Percentiles rank a stretch among this genome's conserved stretches.
phyloP scores from a whole-genome alignment of 805 yeast species.

The Candida anglica region DNA sequence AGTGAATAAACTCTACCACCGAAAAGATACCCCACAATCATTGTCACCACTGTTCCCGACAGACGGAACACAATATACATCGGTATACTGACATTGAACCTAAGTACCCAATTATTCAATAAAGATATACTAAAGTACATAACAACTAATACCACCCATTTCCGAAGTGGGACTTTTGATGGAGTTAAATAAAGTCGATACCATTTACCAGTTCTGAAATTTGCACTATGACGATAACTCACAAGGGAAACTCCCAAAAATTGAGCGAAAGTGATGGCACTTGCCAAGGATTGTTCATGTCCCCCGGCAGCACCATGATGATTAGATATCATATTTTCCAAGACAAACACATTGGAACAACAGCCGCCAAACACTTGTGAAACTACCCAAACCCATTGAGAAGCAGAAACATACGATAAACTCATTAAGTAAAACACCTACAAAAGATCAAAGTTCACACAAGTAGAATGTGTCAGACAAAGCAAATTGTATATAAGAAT shows the following conservation, averaged over 20 bases:
- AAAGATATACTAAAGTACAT: conserved; percentile 49
- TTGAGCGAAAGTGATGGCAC: conserved; percentile 55
- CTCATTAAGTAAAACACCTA: too few species aligned
- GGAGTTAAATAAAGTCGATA: conserved; percentile 24
- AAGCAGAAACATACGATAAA: too few species aligned
- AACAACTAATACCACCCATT: conserved; percentile 44
- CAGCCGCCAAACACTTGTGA: conserved; percentile 64
- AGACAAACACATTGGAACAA: conserved; percentile 62
- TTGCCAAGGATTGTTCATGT: conserved; percentile 35
- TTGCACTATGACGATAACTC: conserved; percentile 35
- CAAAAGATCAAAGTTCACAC: too few species aligned
- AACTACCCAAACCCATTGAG: background rate
- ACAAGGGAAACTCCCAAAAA: conserved; percentile 49
- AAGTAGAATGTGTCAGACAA: too few species aligned
- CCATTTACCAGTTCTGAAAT: conserved; percentile 9
- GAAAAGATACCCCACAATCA: conserved; percentile 50
- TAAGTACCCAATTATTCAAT: conserved; percentile 56
- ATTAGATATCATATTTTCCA: conserved; percentile 47
- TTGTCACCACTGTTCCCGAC: conserved; percentile 57
- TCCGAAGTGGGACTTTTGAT: conserved; percentile 36
- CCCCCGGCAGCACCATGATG: conserved; percentile 2
- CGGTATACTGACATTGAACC: conserved; percentile 57
- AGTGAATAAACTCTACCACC: conserved; percentile 41
- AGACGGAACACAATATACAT: conserved; percentile 65
- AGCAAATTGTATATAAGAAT: too few species aligned